Evolutionary conservation across 2,329 filamentous ascomycete species (phyloP), one percentile per base, ranked within the genome.

Genomic region (Bertia moriformis): DNA sequence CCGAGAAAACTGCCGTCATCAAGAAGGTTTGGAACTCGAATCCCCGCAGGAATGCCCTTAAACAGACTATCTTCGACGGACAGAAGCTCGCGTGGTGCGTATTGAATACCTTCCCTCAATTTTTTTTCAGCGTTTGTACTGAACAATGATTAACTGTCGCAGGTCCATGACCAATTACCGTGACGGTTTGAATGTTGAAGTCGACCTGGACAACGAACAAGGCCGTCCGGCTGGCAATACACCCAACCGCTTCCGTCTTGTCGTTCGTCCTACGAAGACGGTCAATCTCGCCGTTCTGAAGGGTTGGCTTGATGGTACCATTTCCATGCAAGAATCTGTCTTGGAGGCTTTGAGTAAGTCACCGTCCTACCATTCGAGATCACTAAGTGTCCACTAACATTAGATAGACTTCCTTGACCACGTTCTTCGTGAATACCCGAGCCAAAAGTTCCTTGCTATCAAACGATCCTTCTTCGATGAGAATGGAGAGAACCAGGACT

Each of bases 321-420:
- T 69, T 15, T 58, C 65, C 1, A 82, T 82, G 55, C 72, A 81
- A 51, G 73, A 72, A 27, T 61, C 68, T 15, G 76, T 89, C 15
- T 67, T 89, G 4, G 83, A 91, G 51, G 79, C 83, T 13, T 73
- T 96, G 56, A 94, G 68, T 73, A 55, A 58, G 65, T 60, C 13
- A 12, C 29, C 13, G 37, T 24, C 12, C 4, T 14, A n/a, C n/a
- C n/a, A n/a, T n/a, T n/a, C n/a, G n/a, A n/a, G n/a, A n/a, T n/a
- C n/a, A n/a, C n/a, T n/a, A n/a, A n/a, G n/a, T n/a, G n/a, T n/a
- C n/a, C n/a, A n/a, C n/a, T n/a, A n/a, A n/a, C n/a, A n/a, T n/a
- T n/a, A n/a, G 35, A 37, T 27, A 73, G 69, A 83, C 53, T 95
- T 95, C 51, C 65, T 95, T 3, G 91, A 98, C 45, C 91, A 98